phyloP scores from a whole-genome alignment of 306 rosid genomes.

The Quercus alba region DNA sequence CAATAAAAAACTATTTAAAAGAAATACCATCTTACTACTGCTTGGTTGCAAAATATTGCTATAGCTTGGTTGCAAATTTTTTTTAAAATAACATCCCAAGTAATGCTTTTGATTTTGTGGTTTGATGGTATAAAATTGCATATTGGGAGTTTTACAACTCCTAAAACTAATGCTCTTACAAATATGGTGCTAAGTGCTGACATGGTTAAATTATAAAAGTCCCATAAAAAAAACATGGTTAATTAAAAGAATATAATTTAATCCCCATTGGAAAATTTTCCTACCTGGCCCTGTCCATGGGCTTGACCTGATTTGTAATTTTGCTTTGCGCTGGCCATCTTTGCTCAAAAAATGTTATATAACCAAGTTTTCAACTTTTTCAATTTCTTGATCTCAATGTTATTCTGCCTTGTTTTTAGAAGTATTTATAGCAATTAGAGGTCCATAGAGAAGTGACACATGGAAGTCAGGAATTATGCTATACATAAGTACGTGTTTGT shows the following conservation, averaged over 20 bases:
- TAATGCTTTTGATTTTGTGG: too few relatives aligned
- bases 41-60: too few relatives aligned
- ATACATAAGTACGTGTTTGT: not conserved
- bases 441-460: not conserved
- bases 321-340: slow-evolving; percentile 59
- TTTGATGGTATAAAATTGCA: too few relatives aligned
- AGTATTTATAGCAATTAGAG: not conserved
- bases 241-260: not conserved
- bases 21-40: too few relatives aligned
- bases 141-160: too few relatives aligned
- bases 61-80: too few relatives aligned
- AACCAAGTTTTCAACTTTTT: not conserved
- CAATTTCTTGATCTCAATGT: not conserved
- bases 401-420: not conserved
- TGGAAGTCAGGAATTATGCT: not conserved
- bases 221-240: too few relatives aligned
- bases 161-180: too few relatives aligned
- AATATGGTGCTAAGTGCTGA: too few relatives aligned
- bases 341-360: not conserved
- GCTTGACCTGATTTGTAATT: slow-evolving; percentile 39
- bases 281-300: slow-evolving; percentile 27
- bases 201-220: too few relatives aligned
- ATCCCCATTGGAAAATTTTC: not conserved
- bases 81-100: too few relatives aligned
- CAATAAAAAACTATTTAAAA: too few relatives aligned